Evolutionary conservation across 2,329 filamentous ascomycete species (phyloP), one percentile per base, ranked within the genome.

Genomic region (Myrmaecium sp.): DNA sequence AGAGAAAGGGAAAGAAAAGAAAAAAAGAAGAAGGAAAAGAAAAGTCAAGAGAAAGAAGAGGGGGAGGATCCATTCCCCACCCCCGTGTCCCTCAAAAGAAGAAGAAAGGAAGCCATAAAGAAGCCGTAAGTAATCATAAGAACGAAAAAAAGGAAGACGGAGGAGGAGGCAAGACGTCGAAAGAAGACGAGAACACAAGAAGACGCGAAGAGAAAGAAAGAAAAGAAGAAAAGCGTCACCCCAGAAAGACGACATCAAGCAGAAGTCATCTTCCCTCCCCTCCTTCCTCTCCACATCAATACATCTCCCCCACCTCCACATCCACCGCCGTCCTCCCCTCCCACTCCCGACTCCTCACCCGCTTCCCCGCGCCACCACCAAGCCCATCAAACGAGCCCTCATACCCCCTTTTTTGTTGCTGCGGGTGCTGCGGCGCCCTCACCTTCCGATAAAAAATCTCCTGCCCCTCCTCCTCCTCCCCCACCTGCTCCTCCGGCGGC

Each of bases 401-500:
- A n/a, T n/a, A 6, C 6, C 21, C 12, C 14, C 12, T 9, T 17
- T 17, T 17, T 17, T 7, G 9, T 13, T 23, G 6, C 14, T 14
- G 17, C 9, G 14, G 16, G 6, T 23, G 16, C 13, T 24, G 28
- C n/a, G n/a, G n/a, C 15, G 23, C 9, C 20, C 21, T 21, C 11
- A 22, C 21, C 10, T 24, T 25, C 4, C 40, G 41, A 30, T 51
- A 45, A 12, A 46, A 46, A 14, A 46, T 43, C 26, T 51, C 46
- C 14, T 49, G 51, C 16, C 50, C 23, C 75, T 65, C 55, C 82
- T 84, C 38, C 20, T 64, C 18, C 70, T 74, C 72, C 33, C 74
- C 67, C 28, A 84, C 57, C 30, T 75, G 67, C 25, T 84, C 55
- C 51, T 80, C 82, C 80, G 4, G 73, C 74, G 0, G 67, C 68